These are phyloP conservation scores for Cynanchum wilfordii DNA, from an alignment of 257 asterid genomes.

Conservation along the genomic window DNA sequence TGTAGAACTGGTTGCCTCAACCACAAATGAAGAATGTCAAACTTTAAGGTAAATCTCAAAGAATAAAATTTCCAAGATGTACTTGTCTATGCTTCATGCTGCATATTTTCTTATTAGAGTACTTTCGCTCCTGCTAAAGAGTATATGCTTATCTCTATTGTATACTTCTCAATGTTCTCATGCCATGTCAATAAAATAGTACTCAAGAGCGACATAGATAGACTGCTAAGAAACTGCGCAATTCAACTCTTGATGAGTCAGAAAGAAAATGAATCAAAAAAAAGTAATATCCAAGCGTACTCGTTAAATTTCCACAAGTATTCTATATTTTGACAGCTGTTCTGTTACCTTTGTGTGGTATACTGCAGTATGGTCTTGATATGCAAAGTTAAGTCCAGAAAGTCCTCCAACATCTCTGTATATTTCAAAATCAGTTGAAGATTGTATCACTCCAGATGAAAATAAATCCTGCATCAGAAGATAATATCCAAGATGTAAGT, in stretches of 20 bases:
- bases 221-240: not conserved
- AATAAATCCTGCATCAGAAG: conserved; percentile 70
- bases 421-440: conserved; percentile 94
- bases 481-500: conserved; percentile 21
- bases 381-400: conserved; percentile 97
- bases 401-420: conserved; percentile 87
- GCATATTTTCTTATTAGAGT: not conserved
- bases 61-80: no score
- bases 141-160: not conserved
- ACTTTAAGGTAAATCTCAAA: not conserved
- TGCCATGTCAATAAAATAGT: not conserved
- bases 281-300: no score
- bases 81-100: no score
- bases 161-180: not conserved
- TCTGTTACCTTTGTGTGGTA: conserved; percentile 84
- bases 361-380: conserved; percentile 69
- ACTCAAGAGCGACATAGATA: not conserved
- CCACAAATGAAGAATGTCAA: not conserved
- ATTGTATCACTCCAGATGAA: conserved; percentile 78
- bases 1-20: not conserved
- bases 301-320: no score
- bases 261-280: no score
- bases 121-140: no score
- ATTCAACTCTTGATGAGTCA: conserved; percentile 2
- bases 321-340: not conserved